Base-by-base conservation (phyloP, 495 filamentous ascomycete species). In the Aspergillus cristatus region DNA sequence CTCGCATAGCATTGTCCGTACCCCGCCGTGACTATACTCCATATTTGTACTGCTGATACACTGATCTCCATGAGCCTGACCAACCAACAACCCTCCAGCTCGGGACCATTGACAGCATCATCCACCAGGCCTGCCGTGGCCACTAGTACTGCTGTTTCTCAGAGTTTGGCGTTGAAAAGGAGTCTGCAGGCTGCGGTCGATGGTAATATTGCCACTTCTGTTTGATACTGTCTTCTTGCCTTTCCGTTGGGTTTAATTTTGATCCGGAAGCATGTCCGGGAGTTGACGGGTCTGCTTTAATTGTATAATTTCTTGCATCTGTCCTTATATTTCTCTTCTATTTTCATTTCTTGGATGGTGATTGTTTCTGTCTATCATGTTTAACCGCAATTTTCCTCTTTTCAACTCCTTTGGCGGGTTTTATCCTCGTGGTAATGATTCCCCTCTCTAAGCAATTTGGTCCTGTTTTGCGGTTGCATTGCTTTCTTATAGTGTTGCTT, bases 161-260 rank as follows among this genome's bases (percentile, higher is more conserved):
- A 78, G 55, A 71, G 60, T 43, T 74, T 79, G 54, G 72, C 61
- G 39, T 63, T 84, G 45, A 86, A 86, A 68, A 72, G 78, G 59
- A 82, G 70, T 48, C 75, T 85, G 46, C 81, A 84, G 68, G 75
- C 78, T 45, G 75, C 77, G 43, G 85, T 86, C 63, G 82, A 89
- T 72, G 85, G 85, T 88, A 77, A 58, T 66, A 51, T n/a, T 31
- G 42, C 36, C 38, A 30, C 45, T 43, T 37, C 37, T 46, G n/a
- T 38, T 48, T 45, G 38, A 35, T 52, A 38, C 40, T 42, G 32
- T 36, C 39, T 30, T 26, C 29, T 36, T 14, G 37, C 30, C 47
- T 32, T 43, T 51, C 35, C 30, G 25, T 41, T 47, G 48, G 38
- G 14, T 56, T 41, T 45, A 34, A 48, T 37, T 46, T 44, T 48